A percentile compares a stretch with the other conserved stretches of the same genome.
phyloP scores from a whole-genome alignment of 73 alveolate genomes.

The Diophrys appendiculata region DNA sequence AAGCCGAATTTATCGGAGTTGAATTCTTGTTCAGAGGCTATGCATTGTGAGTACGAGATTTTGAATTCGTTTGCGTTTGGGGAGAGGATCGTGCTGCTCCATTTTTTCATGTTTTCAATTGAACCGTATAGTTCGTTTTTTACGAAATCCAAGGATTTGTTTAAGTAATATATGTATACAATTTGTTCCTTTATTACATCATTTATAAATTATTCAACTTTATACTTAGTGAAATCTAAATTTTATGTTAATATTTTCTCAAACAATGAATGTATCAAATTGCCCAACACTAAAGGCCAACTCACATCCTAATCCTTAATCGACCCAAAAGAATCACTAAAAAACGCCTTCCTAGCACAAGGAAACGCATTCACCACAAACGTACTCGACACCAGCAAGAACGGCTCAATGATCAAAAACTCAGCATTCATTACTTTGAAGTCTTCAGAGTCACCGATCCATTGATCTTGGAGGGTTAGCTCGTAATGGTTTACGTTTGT shows the following conservation, averaged over 20 bases:
- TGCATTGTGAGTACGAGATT: slow-evolving; percentile 11
- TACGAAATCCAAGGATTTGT: slow-evolving; percentile 32
- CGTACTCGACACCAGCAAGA: slow-evolving; percentile 38
- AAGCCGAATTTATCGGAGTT: slow-evolving; percentile 49
- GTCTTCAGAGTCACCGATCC: slow-evolving; percentile 3
- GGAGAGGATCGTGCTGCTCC: slow-evolving; percentile 18
- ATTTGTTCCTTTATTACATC: slow-evolving; percentile 23
- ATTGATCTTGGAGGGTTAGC: slow-evolving; percentile 28
- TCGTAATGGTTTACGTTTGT: slow-evolving; percentile 10
- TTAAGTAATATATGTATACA: slow-evolving; percentile 6
- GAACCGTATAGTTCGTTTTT: slow-evolving; percentile 20
- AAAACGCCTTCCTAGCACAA: slow-evolving; percentile 24
- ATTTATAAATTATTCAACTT: slow-evolving; percentile 1
- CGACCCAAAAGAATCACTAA: slow-evolving; percentile 1
- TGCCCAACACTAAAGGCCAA: slow-evolving; percentile 46
- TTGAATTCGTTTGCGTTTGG: slow-evolving; percentile 10
- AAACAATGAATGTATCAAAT: slow-evolving; percentile 38
- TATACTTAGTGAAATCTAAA: slow-evolving; percentile 17
- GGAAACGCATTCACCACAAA: slow-evolving; percentile 49
- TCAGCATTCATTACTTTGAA: slow-evolving; percentile 1
- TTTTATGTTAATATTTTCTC: slow-evolving; percentile 1
- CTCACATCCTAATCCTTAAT: background rate
- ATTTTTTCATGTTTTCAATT: slow-evolving; percentile 21
- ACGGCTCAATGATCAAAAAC: slow-evolving; percentile 41
- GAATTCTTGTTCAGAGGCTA: slow-evolving; percentile 69